Evolutionary conservation across 352 stramenopile genomes (phyloP).

Genomic region (Pythium dissimile): DNA sequence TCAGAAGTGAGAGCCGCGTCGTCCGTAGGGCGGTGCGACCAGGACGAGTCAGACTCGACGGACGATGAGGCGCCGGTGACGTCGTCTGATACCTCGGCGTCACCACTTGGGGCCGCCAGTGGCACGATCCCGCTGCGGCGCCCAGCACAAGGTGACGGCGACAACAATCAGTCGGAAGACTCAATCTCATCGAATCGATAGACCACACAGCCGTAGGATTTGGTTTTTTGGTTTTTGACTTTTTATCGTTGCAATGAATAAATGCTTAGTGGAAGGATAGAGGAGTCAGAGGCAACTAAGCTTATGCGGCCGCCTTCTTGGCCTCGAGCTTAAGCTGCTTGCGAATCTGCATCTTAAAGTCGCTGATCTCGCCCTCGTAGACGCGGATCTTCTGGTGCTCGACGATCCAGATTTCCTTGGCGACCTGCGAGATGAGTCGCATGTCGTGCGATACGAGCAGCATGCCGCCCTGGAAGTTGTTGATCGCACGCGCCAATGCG

Average conservation of each 20-base stretch:
- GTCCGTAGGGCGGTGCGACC: background rate
- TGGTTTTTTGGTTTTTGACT: too few relatives aligned
- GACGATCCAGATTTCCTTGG: conserved; percentile 99
- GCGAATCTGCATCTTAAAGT: conserved; percentile 96
- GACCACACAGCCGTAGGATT: too few relatives aligned
- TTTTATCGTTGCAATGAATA: too few relatives aligned
- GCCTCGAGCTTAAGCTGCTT: conserved; percentile 81
- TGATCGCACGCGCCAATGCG: conserved; percentile 96
- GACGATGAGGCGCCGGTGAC: conserved; percentile 22
- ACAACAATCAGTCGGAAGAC: conserved; percentile 29
- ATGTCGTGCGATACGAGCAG: conserved; percentile 99
- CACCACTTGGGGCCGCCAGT: background rate
- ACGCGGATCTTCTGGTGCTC: conserved; percentile 95
- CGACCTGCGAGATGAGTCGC: conserved; percentile 97
- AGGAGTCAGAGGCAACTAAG: background rate
- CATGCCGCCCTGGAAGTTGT: conserved; percentile 97
- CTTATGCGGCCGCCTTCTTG: conserved; percentile 28
- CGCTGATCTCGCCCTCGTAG: conserved; percentile 97
- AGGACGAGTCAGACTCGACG: conserved; percentile 31
- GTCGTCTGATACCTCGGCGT: background rate
- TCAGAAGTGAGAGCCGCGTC: too few relatives aligned
- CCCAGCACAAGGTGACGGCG: background rate
- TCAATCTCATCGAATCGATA: too few relatives aligned
- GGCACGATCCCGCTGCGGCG: background rate
- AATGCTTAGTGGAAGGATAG: background rate